Evolutionary conservation across 805 yeast species (phyloP), one percentile per base, ranked within the genome.

Genomic region (Kluyveromyces starmeri): DNA sequence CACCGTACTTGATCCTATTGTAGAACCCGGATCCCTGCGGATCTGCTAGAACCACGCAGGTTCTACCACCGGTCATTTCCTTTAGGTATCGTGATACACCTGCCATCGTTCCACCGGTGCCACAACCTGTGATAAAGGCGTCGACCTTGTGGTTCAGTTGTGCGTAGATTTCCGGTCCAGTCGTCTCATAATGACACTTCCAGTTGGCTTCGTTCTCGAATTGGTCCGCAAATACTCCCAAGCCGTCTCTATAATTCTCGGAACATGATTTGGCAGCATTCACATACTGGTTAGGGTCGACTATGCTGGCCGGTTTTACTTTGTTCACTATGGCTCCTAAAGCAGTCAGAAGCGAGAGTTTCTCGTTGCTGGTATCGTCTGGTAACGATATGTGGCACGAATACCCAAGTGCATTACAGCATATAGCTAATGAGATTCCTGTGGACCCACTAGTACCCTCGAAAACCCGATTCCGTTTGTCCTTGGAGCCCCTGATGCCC

Each of bases 391-490:
- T 92, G 49, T 86, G 96, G 0, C 95, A 83, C 14, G 71, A 74
- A 54, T 88, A 88, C 0, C 98, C 98, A 34, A 83, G 55, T 0
- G 95, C 81, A 45, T 85, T 75, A 42, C 94, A 83, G n/a, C 92
- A 67, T 58, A 86, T 74, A 0, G 96, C 95, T 47, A 89, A 71
- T 1, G 95, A 83, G 9, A 92, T 92, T 3, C 98, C 98, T 0
- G 98, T 89, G 0, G 96, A 86, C 0, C 98, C 98, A 8, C 92
- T 79, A 0, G 98, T 92, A 6, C 98, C 98, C 61, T 89, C 98
- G 55, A 78, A 86, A 1, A 89, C 80, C 50, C 58, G 48, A 21
- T 55, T 60, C 10, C 76, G 65, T 4, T 45, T 36, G 51, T 84
- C 95, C 37, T 81, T 82, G 3, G 33, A 20, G 2, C 33, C 33